Conservation (phyloP, 331 rosid genomes). For the Ulmus americana region DNA sequence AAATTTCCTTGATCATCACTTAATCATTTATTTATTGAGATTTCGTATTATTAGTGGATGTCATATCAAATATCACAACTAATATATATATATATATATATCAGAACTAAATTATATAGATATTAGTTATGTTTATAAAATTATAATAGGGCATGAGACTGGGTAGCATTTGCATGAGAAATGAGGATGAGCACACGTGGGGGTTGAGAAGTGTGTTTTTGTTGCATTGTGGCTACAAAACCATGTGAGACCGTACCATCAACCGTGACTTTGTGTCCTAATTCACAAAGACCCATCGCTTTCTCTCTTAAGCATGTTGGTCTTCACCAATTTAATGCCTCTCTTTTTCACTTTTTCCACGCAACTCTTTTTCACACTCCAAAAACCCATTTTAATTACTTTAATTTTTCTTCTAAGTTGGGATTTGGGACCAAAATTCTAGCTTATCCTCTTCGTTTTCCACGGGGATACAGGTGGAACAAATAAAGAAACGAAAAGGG, state of each 20-base stretch:
- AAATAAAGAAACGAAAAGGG: background rate
- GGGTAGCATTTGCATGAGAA: conserved; percentile 6
- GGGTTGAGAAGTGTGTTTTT: conserved; percentile 15
- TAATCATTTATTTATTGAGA: no score
- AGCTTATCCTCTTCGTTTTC: background rate
- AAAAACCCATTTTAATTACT: background rate
- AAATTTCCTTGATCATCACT: no score
- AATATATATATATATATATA: no score
- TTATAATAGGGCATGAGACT: background rate
- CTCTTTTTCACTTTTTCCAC: background rate
- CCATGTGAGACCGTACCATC: conserved; percentile 38
- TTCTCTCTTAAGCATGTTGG: conserved; percentile 53
- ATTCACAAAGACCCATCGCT: conserved; percentile 33
- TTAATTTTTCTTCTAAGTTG: background rate
- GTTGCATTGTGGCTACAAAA: conserved; percentile 30
- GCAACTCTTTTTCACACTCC: background rate
- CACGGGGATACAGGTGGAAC: background rate
- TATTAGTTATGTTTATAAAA: background rate
- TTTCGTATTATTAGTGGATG: no score
- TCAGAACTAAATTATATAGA: no score
- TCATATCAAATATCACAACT: no score
- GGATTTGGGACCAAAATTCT: background rate
- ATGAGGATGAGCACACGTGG: conserved; percentile 30
- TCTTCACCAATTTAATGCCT: conserved; percentile 23
- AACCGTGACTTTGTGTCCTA: conserved; percentile 24